Percentiles rank a stretch among this genome's conserved stretches.
Conservation (phyloP, 2,329 filamentous ascomycete species). For the Geosmithia flava region DNA sequence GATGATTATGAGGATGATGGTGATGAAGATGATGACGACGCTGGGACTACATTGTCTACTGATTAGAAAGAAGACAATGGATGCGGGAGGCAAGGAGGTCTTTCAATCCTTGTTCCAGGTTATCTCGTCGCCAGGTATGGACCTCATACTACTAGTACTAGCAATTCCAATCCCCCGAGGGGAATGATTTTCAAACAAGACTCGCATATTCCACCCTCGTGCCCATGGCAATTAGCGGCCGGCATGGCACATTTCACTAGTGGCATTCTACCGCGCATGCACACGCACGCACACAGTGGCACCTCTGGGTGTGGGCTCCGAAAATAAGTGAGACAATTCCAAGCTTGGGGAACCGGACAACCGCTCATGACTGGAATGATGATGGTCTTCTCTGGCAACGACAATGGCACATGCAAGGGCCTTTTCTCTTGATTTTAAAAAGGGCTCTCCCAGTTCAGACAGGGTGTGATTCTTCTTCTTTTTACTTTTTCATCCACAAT, state of each 20-base stretch:
- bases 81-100: background rate
- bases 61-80: background rate
- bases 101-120: too few species aligned
- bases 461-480: background rate
- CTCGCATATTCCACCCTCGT: too few species aligned
- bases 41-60: background rate
- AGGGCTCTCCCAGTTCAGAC: background rate
- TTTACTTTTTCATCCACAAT: background rate
- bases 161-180: too few species aligned
- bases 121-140: too few species aligned
- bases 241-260: too few species aligned
- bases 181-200: too few species aligned
- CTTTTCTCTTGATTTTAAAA: background rate
- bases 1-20: constrained; percentile 28
- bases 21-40: constrained; percentile 3
- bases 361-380: background rate
- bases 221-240: too few species aligned
- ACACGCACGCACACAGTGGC: too few species aligned
- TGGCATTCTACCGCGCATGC: too few species aligned
- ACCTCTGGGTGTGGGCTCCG: background rate
- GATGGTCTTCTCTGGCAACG: background rate
- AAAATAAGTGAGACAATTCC: background rate
- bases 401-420: background rate
- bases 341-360: background rate
- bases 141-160: too few species aligned